Evolutionary conservation across 2,329 filamentous ascomycete genomes (phyloP), one percentile per base, ranked within the genome.

Genomic region (Talaromyces marneffei): DNA sequence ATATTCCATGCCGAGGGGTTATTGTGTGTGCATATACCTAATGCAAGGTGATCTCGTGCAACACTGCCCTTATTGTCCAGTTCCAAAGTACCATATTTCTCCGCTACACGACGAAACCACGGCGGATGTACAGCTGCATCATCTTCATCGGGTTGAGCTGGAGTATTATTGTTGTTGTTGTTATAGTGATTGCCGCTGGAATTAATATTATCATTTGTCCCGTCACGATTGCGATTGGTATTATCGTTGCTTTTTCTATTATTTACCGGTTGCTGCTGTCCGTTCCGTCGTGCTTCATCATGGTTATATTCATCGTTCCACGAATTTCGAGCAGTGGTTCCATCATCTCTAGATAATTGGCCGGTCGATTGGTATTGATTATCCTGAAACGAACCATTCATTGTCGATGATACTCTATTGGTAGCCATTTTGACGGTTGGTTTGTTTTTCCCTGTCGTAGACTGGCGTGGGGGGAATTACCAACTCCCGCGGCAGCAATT

Each of bases 61-160:
- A 87, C 84, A 66, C 83, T 86, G 16, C 85, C 85, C 70, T 87
- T 87, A 65, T 88, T 88, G 65, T 87, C 85, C 56, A 87, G 71
- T 69, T 87, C 85, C 33, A 87, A 75, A 63, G 80, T 83, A 18
- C 85, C 85, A 66, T 85, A 87, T 66, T 83, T 84, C 44, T 86
- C 83, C 40, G 80, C 74, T 9, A 83, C 65, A 14, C 68, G 70
- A 61, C 75, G 77, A 75, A 80, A 83, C 78, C 82, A 81, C 20
- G 71, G 65, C 7, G 63, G 61, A 18, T 46, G 27, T 4, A 16
- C 46, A 35, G 23, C 10, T 35, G 25, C 23, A 10, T 27, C 25
- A 20, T 53, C 18, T 23, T 57, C 58, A 12, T 42, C 18, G 23
- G 59, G 48, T 60, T 59, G 54, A 14, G 42, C n/a, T 18, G 53